Percentiles rank a stretch among this genome's conserved stretches.
phyloP scores from a whole-genome alignment of 108 stramenopile species.

The Epithemia pelagica region DNA sequence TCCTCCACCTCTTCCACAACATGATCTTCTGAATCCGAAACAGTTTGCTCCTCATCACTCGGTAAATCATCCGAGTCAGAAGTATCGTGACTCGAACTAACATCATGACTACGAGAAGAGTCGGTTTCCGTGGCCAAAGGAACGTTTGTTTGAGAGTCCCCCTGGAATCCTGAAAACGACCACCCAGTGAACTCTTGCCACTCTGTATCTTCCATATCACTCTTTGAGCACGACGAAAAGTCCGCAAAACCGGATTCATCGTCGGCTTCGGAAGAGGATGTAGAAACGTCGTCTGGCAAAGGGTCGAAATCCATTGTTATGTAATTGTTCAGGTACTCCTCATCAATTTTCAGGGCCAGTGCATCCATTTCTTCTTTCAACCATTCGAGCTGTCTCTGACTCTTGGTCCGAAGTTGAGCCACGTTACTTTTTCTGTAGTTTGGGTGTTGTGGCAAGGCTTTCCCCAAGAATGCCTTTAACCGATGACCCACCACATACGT shows the following conservation, averaged over 20 bases:
- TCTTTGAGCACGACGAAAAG: neutral
- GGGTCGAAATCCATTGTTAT: conserved; percentile 35
- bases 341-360: conserved; percentile 39
- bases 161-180: neutral
- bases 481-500: conserved; percentile 51
- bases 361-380: conserved; percentile 32
- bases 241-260: neutral
- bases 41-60: neutral
- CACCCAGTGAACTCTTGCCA: conserved; percentile 13
- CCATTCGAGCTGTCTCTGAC: conserved; percentile 17
- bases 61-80: neutral
- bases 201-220: neutral
- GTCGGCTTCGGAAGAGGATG: conserved; percentile 9
- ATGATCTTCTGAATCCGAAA: conserved; percentile 3
- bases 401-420: conserved; percentile 7
- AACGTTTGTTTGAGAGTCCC: neutral
- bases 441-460: conserved; percentile 42
- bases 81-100: conserved; percentile 3
- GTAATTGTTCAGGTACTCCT: conserved; percentile 31
- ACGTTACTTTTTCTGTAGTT: conserved; percentile 10
- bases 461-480: conserved; percentile 32
- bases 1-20: conserved; percentile 3
- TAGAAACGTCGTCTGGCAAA: conserved; percentile 11
- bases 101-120: neutral
- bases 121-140: conserved; percentile 5